Conservation (phyloP, 2,329 filamentous ascomycete species). For the Macrophomina tecta region DNA sequence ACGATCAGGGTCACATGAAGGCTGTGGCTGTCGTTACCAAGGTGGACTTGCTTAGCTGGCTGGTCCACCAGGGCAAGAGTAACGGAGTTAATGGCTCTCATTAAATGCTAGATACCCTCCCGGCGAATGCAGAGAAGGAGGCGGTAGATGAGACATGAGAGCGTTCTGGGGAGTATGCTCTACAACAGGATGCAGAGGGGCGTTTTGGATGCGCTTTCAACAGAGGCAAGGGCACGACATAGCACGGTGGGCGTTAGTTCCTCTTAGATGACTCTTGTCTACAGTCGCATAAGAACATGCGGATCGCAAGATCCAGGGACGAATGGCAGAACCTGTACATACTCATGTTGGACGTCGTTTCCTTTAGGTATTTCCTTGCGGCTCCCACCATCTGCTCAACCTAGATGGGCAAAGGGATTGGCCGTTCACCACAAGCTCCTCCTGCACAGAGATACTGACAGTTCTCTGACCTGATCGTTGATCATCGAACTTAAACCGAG, state of each 20-base stretch:
- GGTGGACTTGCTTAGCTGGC: conserved; percentile 91
- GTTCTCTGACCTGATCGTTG: background rate
- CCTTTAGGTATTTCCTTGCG: background rate
- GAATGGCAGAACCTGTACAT: background rate
- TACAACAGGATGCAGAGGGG: background rate
- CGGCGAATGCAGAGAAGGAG: background rate
- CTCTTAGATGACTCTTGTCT: background rate
- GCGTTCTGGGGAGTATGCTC: conserved; percentile 3
- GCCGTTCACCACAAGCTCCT: background rate
- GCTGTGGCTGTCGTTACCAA: conserved; percentile 93
- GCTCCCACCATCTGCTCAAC: conserved; percentile 20
- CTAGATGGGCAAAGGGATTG: conserved; percentile 7
- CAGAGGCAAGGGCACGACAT: conserved; percentile 3
- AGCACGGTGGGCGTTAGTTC: conserved; percentile 10
- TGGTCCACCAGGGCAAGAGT: conserved; percentile 69
- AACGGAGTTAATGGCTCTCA: conserved; percentile 21
- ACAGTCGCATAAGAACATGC: background rate
- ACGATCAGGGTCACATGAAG: conserved; percentile 64
- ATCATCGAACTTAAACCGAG: conserved; percentile 1
- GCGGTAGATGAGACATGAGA: background rate
- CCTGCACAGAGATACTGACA: background rate
- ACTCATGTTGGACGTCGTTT: background rate
- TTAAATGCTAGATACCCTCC: background rate
- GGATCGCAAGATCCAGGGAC: conserved; percentile 4
- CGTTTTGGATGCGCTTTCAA: conserved; percentile 24